Evolutionary conservation across 495 filamentous ascomycete species (phyloP), one percentile per base, ranked within the genome.

Genomic region (Evansstolkia leycettana): DNA sequence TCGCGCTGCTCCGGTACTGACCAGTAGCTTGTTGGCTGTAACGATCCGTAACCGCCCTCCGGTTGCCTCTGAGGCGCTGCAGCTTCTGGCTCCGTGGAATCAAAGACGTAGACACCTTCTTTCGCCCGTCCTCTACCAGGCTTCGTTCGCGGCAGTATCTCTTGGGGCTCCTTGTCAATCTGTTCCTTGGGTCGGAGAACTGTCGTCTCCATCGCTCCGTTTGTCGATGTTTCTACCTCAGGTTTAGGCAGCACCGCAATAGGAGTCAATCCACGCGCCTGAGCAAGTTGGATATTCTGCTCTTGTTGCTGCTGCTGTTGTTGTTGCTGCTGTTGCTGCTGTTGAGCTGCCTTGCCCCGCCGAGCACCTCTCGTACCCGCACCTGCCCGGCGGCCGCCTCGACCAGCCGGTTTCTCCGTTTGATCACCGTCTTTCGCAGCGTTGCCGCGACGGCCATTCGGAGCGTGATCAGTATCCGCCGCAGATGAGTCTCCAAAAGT

Each of bases 11-110:
- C 90, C 2, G 82, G 79, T 17, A 96, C 90, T 42, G 89, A 95
- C 90, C 90, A 98, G 56, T 98, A 98, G 51, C 90, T 95, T 1
- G 85, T 93, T 5, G 85, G 76, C 33, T 76, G 75, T 36, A 70
- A 52, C 4, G 68, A 62, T n/a, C 66, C 65, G 26, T 72, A 62
- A 18, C 57, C 47, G 43, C 49, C 43, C 52, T 59, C 17, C 42
- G 37, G 36, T 45, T 50, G 41, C 42, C 32, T 47, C 17, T 13
- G 44, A 7, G 46, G 14, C 34, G 60, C 33, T 28, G 54, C 36
- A 24, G 52, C 48, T 27, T 65, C 59, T 34, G 55, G 34, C 39
- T 65, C 58, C 8, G 58, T 49, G n/a, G 62, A 55, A 39, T 67
- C 54, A 40, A 66, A 59, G 17, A 57, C 47, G 43, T 59, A 62